phyloP scores from a whole-genome alignment of 1,284 basidiomycete species.

The Cryptococcus wingfieldii region DNA sequence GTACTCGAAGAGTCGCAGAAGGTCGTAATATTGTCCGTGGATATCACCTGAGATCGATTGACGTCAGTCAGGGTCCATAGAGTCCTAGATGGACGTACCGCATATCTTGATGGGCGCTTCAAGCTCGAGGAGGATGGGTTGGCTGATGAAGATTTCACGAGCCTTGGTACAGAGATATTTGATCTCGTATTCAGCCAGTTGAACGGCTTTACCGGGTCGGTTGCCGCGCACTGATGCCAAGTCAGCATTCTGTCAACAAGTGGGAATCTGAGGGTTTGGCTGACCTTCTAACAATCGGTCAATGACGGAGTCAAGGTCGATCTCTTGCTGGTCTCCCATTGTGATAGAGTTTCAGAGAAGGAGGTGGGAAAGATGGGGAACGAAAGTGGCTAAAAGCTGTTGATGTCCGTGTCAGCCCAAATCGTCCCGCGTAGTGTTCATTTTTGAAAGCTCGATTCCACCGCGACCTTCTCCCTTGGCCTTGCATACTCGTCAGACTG shows the following conservation, averaged over 20 bases:
- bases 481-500: too few species aligned
- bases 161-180: slow-evolving; percentile 93
- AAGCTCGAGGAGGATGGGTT: slow-evolving; percentile 96
- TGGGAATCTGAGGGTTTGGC: slow-evolving; percentile 36
- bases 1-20: slow-evolving; percentile 59
- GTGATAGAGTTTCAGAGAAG: slow-evolving; percentile 6
- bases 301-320: slow-evolving; percentile 97
- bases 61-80: background rate
- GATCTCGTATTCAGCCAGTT: slow-evolving; percentile 72
- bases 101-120: slow-evolving; percentile 99
- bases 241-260: background rate
- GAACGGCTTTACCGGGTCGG: slow-evolving; percentile 59
- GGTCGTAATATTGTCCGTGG: slow-evolving; percentile 56
- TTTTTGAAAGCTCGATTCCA: too few species aligned
- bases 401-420: too few species aligned
- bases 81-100: slow-evolving; percentile 80
- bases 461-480: too few species aligned
- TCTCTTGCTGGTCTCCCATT: slow-evolving; percentile 60
- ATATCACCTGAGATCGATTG: background rate
- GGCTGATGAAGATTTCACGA: slow-evolving; percentile 90
- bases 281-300: slow-evolving; percentile 93
- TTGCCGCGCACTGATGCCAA: slow-evolving; percentile 54
- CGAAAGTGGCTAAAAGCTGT: background rate
- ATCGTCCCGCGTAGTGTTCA: too few species aligned
- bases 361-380: background rate